Evolutionary conservation across 1,284 basidiomycete genomes (phyloP).

Genomic region (Apiotrichum gamsii): DNA sequence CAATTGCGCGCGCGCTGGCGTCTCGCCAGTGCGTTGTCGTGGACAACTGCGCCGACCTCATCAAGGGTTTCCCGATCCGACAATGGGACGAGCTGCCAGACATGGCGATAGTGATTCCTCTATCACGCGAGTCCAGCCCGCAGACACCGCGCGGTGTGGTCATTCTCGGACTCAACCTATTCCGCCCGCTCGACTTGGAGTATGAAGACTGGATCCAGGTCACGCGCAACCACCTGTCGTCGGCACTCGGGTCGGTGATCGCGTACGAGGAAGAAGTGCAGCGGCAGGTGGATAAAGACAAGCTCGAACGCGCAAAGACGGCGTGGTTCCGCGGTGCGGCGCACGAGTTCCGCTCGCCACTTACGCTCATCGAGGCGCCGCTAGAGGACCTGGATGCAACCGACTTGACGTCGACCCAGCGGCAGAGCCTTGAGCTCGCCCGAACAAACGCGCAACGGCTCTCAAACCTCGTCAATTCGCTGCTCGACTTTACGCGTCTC

Average conservation of each 20-base stretch:
- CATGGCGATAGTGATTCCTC: conserved; percentile 39
- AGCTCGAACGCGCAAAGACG: conserved; percentile 19
- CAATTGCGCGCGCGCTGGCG: conserved; percentile 23
- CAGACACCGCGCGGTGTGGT: conserved; percentile 27
- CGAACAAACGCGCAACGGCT: conserved; percentile 29
- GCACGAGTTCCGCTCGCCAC: conserved; percentile 28
- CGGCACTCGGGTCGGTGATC: conserved; percentile 8
- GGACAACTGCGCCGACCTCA: conserved; percentile 25
- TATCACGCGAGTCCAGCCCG: conserved; percentile 18
- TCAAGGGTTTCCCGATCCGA: conserved; percentile 26
- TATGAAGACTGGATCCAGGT: conserved; percentile 30
- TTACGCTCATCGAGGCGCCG: conserved; percentile 28
- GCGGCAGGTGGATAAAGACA: conserved; percentile 10
- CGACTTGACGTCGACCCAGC: conserved; percentile 8
- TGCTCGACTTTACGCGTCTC: conserved; percentile 32
- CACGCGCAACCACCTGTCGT: conserved; percentile 12
- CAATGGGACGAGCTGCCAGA: conserved; percentile 34
- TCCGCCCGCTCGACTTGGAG: conserved; percentile 25
- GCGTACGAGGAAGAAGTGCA: conserved; percentile 7
- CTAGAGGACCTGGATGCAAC: conserved; percentile 26
- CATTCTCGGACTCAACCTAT: conserved; percentile 38
- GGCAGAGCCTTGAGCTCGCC: conserved; percentile 16
- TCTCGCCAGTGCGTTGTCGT: conserved; percentile 25
- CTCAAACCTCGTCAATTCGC: conserved; percentile 28
- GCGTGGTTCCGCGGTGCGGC: conserved; percentile 30